Evolutionary conservation across 805 yeast species (phyloP), one percentile per base, ranked within the genome.

Genomic region (Starmera pachycereana): DNA sequence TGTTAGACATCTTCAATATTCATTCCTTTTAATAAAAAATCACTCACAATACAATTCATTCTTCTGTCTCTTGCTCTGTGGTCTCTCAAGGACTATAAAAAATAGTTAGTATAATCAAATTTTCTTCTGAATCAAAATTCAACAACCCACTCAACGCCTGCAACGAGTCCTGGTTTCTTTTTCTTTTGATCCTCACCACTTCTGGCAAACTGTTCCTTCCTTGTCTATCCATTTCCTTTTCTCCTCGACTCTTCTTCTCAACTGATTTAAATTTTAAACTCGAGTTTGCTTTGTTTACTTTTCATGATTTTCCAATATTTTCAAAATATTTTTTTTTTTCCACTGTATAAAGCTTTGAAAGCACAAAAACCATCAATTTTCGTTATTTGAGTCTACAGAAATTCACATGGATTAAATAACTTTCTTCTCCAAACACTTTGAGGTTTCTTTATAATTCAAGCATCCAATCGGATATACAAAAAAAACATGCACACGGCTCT

Each of bases 111-210:
- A n/a, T 35, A 32, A 29, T 14, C 19, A 12, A 11, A 22, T 14
- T 11, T 12, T 12, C 19, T 27, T 31, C 40, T 14, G 12, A n/a
- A 16, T n/a, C 29, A 12, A 7, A 25, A 18, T n/a, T 25, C 2
- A 13, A 22, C 32, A n/a, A 54, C 67, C 36, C 52, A 65, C 67
- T 50, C 51, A 89, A 68, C 1, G 96, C 95, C 49, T 84, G 87
- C 19, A 90, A 67, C 3, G 97, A 95, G 49, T 86, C 96, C 52
- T 87, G 92, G 39, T 76, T 79, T 44, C 96, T 70, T 53, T 82
- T 81, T 43, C 97, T 72, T 60, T 92, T 90, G 56, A 90, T 83
- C 43, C 96, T 72, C 34, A 90, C 78, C 22, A 82, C 68, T 39
- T 72, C 73, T 2, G 95, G 95, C 11, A 54, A 36, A 6, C 28